Evolutionary conservation across 1,284 basidiomycete species (phyloP).

Genomic region (Gomphus sp.): DNA sequence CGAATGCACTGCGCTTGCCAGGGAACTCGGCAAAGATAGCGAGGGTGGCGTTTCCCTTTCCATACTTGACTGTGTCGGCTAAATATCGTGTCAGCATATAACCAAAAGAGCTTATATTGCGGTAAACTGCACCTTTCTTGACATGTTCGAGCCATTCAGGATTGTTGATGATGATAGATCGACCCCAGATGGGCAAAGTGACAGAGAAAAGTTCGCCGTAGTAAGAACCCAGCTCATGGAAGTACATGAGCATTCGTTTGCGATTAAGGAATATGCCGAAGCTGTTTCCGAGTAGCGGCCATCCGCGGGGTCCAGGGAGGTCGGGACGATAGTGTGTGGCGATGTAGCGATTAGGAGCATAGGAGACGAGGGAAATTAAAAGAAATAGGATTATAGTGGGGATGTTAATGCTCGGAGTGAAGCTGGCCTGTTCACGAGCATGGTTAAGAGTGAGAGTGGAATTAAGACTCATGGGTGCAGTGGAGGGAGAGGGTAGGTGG

Average conservation of each 20-base stretch:
- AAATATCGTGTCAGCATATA: not conserved
- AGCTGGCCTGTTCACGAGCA: not conserved
- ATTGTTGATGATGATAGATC: slow-evolving; percentile 17
- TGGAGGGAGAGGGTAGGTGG: not conserved
- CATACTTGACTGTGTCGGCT: slow-evolving; percentile 14
- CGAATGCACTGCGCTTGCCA: slow-evolving; percentile 13
- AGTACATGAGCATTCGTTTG: slow-evolving; percentile 12
- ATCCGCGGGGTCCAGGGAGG: slow-evolving; percentile 18
- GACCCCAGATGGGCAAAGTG: slow-evolving; percentile 17
- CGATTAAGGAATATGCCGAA: slow-evolving; percentile 14
- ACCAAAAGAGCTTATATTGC: not conserved
- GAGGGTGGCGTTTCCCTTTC: slow-evolving; percentile 11
- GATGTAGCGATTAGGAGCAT: slow-evolving; percentile 13
- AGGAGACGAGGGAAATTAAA: not conserved
- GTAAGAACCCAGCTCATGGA: slow-evolving; percentile 9
- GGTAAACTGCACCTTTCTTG: slow-evolving; percentile 12
- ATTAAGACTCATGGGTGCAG: not conserved
- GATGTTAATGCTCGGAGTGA: not conserved
- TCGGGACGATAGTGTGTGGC: slow-evolving; percentile 11
- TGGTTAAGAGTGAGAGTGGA: not conserved
- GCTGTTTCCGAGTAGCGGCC: slow-evolving; percentile 18
- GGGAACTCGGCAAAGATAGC: slow-evolving; percentile 18
- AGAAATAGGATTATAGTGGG: not conserved
- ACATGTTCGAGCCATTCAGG: slow-evolving; percentile 21
- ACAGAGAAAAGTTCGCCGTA: slow-evolving; percentile 19